Conservation (phyloP, 1,139 yeast genomes). For the Geotrichum candidum region DNA sequence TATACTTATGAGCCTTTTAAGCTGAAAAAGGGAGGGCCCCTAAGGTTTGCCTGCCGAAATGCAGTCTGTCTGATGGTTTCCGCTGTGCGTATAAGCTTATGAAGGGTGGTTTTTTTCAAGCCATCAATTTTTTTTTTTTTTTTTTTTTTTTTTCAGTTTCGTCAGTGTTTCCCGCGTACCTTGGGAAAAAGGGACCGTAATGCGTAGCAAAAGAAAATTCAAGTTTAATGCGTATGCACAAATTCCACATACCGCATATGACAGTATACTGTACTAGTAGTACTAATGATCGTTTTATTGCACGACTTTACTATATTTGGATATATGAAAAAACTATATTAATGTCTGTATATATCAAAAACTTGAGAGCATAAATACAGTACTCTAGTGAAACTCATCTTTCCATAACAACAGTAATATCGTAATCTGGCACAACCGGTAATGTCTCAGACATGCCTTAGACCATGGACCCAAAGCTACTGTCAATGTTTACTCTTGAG, state of each 20-base stretch:
- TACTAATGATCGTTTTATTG: too few relatives aligned
- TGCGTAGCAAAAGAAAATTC: background rate
- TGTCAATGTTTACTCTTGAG: too few relatives aligned
- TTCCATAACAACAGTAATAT: too few relatives aligned
- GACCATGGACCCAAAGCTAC: too few relatives aligned
- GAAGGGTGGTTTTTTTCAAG: background rate
- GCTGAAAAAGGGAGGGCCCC: background rate
- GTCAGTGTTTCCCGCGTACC: background rate
- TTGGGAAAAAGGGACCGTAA: background rate
- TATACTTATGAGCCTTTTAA: background rate
- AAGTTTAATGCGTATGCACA: background rate
- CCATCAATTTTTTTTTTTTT: too few relatives aligned
- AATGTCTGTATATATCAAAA: too few relatives aligned
- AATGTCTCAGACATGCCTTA: too few relatives aligned
- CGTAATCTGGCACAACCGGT: too few relatives aligned
- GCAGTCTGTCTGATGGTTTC: background rate
- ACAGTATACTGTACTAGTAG: background rate
- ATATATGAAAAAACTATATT: too few relatives aligned
- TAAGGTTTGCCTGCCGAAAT: background rate
- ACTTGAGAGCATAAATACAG: too few relatives aligned
- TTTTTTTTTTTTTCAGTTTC: background rate
- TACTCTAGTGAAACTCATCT: too few relatives aligned
- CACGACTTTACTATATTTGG: too few relatives aligned
- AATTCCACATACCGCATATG: background rate
- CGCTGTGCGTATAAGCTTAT: background rate